Evolutionary conservation across 371 early-diverging fungal species (phyloP), one percentile per base, ranked within the genome.

Genomic region (Mortierella sp.): DNA sequence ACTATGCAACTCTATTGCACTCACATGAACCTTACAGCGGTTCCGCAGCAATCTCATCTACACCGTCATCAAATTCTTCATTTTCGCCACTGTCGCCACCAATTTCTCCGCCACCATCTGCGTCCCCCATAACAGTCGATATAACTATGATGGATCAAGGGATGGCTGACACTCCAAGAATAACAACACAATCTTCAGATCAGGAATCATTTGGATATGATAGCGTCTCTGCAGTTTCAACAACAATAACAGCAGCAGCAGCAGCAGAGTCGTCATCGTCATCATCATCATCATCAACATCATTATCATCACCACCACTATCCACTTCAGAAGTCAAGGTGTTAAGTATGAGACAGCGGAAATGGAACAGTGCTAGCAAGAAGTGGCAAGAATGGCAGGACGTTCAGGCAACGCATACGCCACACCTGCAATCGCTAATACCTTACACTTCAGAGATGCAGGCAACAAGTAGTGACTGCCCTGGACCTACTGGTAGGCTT

Each of bases 311-410:
- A 30, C 4, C 6, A 16, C 28, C 28, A 3, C 45, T 8, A 5
- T 12, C 62, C 6, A 2, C 66, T 26, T 43, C 73, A 3, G 59
- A 55, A 26, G 58, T 55, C 22, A 79, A 68, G 43, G 66, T 68
- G 2, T 39, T 79, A 30, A 81, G 66, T 32, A 30, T 81, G 51
- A 54, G 83, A 37, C 83, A 81, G 61, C 69, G 83, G 18, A 81
- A 76, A 59, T 81, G 83, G 83, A 81, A 81, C 63, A 81, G 83
- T 40, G 68, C 37, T 16, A 65, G 55, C 5, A 81, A 76, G 24
- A 63, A 72, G 24, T 81, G 83, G 83, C 83, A 81, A 58, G 83
- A 81, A 55, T 81, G 83, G 83, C 76, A 76, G 14, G 83, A 81
- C 14, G 83, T 81, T 26, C 70, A 72, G 11, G 73, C 70, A 30